Evolutionary conservation across 1,284 basidiomycete species (phyloP).

Genomic region (Boletus sp.): DNA sequence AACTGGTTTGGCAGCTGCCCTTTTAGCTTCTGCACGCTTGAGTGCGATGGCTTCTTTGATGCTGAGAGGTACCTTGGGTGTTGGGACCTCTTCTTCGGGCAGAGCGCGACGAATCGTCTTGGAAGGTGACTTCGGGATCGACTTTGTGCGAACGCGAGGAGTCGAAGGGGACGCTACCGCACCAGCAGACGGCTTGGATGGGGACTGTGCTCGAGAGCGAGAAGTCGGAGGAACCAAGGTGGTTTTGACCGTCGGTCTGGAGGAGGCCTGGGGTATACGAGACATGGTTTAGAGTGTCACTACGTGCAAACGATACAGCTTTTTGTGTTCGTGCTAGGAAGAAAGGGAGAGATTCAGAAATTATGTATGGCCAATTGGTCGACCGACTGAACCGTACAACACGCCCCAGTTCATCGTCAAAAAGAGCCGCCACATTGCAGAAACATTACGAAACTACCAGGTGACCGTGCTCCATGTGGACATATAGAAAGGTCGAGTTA

Average conservation of each 20-base stretch:
- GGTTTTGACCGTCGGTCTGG: conserved; percentile 34
- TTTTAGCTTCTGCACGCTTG: conserved; percentile 70
- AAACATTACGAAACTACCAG: conserved; percentile 22
- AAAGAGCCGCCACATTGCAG: conserved; percentile 16
- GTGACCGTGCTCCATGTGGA: no score
- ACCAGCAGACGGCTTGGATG: conserved; percentile 36
- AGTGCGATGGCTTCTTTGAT: conserved; percentile 72
- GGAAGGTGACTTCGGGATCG: conserved; percentile 36
- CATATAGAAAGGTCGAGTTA: background rate
- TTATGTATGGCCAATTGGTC: no score
- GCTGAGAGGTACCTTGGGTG: conserved; percentile 42
- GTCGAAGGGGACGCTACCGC: conserved; percentile 23
- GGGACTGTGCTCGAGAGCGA: conserved; percentile 34
- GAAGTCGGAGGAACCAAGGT: conserved; percentile 21
- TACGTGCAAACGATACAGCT: no score
- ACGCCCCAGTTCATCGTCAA: no score
- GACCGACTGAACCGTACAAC: no score
- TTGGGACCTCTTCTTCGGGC: conserved; percentile 28
- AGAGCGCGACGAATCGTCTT: conserved; percentile 33
- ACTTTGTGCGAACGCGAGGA: conserved; percentile 35
- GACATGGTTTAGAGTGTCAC: conserved; percentile 35
- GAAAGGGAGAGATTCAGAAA: background rate
- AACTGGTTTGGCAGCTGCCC: conserved; percentile 36
- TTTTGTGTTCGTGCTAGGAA: conserved; percentile 8
- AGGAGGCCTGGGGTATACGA: conserved; percentile 45